A percentile compares a stretch with the other conserved stretches of the same genome.
phyloP scores from a whole-genome alignment of 2,329 filamentous ascomycete species.

The Arthrobotrys pseudoclavata region DNA sequence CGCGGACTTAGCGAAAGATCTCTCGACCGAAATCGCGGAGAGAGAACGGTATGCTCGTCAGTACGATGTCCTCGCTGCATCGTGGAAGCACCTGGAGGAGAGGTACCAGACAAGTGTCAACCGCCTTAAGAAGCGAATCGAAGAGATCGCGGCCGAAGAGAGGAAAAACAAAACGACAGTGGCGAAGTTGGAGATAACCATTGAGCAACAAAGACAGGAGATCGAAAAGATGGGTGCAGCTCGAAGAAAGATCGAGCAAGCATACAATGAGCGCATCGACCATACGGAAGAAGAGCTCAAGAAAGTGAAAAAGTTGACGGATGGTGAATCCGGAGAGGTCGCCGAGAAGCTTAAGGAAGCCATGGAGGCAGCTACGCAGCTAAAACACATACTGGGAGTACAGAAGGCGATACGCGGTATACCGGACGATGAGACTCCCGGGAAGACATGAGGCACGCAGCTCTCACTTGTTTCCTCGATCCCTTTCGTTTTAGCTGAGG shows the following conservation, averaged over 20 bases:
- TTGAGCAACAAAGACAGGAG: conserved; percentile 64
- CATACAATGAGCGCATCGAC: conserved; percentile 62
- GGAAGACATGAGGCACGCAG: conserved; percentile 24
- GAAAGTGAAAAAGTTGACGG: conserved; percentile 59
- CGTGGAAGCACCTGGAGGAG: conserved; percentile 63
- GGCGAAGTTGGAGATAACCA: conserved; percentile 62
- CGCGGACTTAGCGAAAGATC: conserved; percentile 41
- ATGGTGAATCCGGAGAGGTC: conserved; percentile 52
- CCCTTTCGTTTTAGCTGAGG: conserved; percentile 5
- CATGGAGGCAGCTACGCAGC: conserved; percentile 48
- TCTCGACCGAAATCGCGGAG: conserved; percentile 51
- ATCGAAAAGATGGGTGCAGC: conserved; percentile 63
- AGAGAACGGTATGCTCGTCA: conserved; percentile 61
- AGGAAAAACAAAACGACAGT: conserved; percentile 62
- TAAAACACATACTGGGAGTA: conserved; percentile 43
- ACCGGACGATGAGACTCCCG: conserved; percentile 35
- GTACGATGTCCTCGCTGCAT: conserved; percentile 63
- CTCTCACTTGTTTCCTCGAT: background rate
- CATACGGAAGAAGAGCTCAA: conserved; percentile 62
- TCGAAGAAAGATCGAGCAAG: conserved; percentile 63
- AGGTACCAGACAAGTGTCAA: conserved; percentile 62
- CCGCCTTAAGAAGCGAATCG: conserved; percentile 62
- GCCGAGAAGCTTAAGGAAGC: conserved; percentile 55
- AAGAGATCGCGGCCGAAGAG: conserved; percentile 61
- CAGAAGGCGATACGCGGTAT: conserved; percentile 49